phyloP scores from a whole-genome alignment of 208 protist species.

The Leishmania lainsoni region DNA sequence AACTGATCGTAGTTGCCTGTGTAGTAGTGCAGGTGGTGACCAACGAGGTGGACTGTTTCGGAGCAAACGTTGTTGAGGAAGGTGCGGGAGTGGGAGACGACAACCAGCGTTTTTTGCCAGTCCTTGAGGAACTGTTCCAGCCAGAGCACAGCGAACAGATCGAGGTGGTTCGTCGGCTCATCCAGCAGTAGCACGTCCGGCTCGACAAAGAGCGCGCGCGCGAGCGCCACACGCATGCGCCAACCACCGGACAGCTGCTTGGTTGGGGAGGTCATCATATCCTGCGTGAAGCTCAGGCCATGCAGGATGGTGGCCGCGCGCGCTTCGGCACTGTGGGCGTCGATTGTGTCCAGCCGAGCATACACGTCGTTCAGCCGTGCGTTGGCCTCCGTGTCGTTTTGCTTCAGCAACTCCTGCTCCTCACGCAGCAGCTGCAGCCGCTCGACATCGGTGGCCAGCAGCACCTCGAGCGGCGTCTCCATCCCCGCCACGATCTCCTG shows the following conservation, averaged over 20 bases:
- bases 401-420: conserved; percentile 91
- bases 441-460: conserved; percentile 94
- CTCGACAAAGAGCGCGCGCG: conserved; percentile 96
- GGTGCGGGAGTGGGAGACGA: conserved; percentile 97
- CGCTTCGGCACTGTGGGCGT: conserved; percentile 93
- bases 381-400: conserved; percentile 73
- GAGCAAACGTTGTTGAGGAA: conserved; percentile 97
- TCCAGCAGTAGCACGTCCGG: conserved; percentile 96
- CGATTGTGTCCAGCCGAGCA: conserved; percentile 94
- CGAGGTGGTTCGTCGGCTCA: conserved; percentile 98
- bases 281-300: conserved; percentile 95
- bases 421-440: conserved; percentile 89
- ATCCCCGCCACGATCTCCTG: conserved; percentile 94
- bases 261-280: conserved; percentile 93
- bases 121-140: conserved; percentile 96
- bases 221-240: conserved; percentile 98
- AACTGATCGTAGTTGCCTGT: conserved; percentile 96
- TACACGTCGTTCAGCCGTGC: conserved; percentile 94
- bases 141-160: conserved; percentile 98
- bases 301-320: conserved; percentile 85
- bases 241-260: conserved; percentile 94
- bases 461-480: conserved; percentile 87
- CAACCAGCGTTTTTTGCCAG: conserved; percentile 95
- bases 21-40: conserved; percentile 89
- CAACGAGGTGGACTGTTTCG: conserved; percentile 93